A percentile compares a stretch with the other conserved stretches of the same genome.
Evolutionary conservation across 75 land plant species (phyloP).

Genomic region (Isoetes taiwanensis): DNA sequence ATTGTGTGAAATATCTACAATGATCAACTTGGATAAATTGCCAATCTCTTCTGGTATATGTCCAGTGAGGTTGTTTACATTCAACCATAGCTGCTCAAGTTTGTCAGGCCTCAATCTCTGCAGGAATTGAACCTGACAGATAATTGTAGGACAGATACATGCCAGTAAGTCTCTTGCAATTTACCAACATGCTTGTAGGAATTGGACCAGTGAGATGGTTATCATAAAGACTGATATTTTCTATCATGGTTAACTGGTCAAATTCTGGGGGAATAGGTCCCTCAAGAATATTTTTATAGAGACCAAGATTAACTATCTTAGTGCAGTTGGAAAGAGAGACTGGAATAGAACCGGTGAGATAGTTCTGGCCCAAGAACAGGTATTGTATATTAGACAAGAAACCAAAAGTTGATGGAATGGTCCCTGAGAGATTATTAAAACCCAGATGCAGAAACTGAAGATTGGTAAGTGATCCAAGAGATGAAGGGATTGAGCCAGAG

Average conservation of each 20-base stretch:
- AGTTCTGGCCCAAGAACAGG: constrained; percentile 34
- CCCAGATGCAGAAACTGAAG: constrained; percentile 13
- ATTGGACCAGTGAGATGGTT: too few relatives aligned
- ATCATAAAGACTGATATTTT: too few relatives aligned
- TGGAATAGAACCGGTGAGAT: constrained; percentile 45
- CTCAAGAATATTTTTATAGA: constrained; percentile 39
- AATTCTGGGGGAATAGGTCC: constrained; percentile 51
- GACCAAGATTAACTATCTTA: constrained; percentile 35
- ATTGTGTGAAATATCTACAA: constrained; percentile 47
- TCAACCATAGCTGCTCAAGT: constrained; percentile 14
- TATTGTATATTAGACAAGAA: constrained; percentile 21
- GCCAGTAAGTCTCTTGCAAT: constrained; percentile 33
- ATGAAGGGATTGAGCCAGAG: constrained; percentile 46
- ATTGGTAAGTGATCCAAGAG: constrained; percentile 43
- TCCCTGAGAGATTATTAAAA: constrained; percentile 16
- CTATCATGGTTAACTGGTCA: too few relatives aligned
- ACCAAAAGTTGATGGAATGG: constrained; percentile 15
- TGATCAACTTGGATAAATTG: constrained; percentile 25
- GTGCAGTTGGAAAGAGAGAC: constrained; percentile 17
- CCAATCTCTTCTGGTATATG: constrained; percentile 30
- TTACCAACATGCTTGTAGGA: too few relatives aligned
- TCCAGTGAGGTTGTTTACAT: constrained; percentile 29
- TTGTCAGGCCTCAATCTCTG: constrained; percentile 17
- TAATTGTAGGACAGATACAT: constrained; percentile 40
- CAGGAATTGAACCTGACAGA: constrained; percentile 37